Conservation (phyloP, 495 filamentous ascomycete species). For the Penicillium herquei region DNA sequence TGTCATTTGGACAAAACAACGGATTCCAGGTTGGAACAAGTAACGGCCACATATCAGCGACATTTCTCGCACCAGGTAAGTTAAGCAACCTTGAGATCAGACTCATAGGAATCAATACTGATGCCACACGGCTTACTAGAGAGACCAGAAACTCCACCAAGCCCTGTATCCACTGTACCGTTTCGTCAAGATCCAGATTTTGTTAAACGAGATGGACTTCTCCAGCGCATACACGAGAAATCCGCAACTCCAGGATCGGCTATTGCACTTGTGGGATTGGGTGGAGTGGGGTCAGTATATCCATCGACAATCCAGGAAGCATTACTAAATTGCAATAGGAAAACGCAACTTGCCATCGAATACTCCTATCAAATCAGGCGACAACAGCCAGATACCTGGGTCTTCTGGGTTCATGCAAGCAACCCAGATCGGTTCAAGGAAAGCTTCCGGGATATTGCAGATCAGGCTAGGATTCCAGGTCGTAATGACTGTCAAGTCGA, state of each 20-base stretch:
- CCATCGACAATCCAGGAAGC: not conserved
- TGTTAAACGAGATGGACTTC: not conserved
- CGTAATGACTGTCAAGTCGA: not conserved
- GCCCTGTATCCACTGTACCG: not conserved
- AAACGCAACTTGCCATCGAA: slow-evolving; percentile 43
- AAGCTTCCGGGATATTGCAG: slow-evolving; percentile 37
- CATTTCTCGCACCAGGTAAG: too few species aligned
- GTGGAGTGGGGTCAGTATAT: slow-evolving; percentile 6
- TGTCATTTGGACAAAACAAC: too few species aligned
- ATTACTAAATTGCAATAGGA: slow-evolving; percentile 15
- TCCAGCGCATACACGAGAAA: not conserved
- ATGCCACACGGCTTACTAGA: not conserved
- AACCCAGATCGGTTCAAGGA: slow-evolving; percentile 38
- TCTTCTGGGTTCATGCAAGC: slow-evolving; percentile 52
- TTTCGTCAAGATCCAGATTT: slow-evolving; percentile 3
- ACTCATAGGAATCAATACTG: too few species aligned
- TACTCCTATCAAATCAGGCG: slow-evolving; percentile 30
- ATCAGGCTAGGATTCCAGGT: slow-evolving; percentile 12
- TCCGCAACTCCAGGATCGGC: not conserved
- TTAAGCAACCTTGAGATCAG: too few species aligned
- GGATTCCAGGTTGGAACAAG: too few species aligned
- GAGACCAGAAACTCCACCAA: slow-evolving; percentile 1
- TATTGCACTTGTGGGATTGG: not conserved
- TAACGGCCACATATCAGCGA: too few species aligned
- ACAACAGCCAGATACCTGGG: slow-evolving; percentile 39